These are phyloP conservation scores for Chlorella ohadii DNA, from an alignment of 139 green algal species.

Conservation along the genomic window DNA sequence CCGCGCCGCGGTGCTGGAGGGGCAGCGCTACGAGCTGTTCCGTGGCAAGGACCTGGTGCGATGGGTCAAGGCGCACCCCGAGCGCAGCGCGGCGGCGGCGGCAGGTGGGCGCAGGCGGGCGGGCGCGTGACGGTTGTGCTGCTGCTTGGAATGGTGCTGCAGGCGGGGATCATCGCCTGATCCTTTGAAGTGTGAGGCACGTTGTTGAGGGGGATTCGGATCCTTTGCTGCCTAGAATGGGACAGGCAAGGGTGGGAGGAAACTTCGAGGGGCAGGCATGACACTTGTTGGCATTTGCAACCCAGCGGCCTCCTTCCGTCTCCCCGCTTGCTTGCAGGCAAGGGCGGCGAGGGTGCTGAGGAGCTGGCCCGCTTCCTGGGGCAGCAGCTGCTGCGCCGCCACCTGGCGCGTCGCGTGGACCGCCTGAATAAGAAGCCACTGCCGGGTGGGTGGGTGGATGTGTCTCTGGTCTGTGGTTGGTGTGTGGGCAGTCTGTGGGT, in stretches of 20 bases:
- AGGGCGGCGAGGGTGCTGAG: conserved; percentile 3
- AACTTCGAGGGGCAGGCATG: not conserved
- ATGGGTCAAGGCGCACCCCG: conserved; percentile 40
- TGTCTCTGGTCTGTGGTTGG: too few relatives aligned
- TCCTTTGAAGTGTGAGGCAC: not conserved
- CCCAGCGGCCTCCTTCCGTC: too few relatives aligned
- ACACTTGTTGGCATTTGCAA: too few relatives aligned
- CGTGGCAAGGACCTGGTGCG: conserved; percentile 60
- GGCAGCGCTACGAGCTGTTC: conserved; percentile 63
- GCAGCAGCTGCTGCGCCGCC: conserved; percentile 50
- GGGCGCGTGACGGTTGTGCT: not conserved
- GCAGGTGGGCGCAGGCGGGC: not conserved
- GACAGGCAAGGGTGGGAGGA: not conserved
- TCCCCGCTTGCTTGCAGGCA: not conserved
- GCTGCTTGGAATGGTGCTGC: not conserved
- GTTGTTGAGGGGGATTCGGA: too few relatives aligned
- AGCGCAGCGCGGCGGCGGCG: conserved; percentile 9
- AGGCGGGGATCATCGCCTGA: not conserved
- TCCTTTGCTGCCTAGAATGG: too few relatives aligned
- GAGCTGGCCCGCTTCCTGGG: conserved; percentile 39
- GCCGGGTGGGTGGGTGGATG: conserved; percentile 36
- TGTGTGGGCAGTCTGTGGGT: too few relatives aligned
- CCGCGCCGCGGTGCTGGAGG: conserved; percentile 41
- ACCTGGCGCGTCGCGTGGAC: conserved; percentile 55
- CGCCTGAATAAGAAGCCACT: conserved; percentile 78